phyloP scores from a whole-genome alignment of 768 basidiomycete species.

The Termitomyces sp. region DNA sequence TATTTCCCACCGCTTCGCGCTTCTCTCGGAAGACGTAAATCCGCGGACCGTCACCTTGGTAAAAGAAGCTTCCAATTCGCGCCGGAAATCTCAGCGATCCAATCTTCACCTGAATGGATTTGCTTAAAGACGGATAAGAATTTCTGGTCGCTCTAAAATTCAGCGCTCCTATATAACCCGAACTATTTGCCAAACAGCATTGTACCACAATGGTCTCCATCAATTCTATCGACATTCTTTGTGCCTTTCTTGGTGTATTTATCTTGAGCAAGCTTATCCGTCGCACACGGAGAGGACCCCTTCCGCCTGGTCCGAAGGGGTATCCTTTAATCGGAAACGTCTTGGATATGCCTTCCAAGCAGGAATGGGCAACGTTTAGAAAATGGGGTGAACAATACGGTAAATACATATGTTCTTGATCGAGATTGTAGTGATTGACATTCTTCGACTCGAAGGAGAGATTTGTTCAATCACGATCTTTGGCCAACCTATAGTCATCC shows the following conservation, averaged over 20 bases:
- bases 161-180: constrained; percentile 18
- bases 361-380: constrained; percentile 47
- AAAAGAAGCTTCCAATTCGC: constrained; percentile 27
- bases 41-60: constrained; percentile 36
- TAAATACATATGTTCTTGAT: constrained; percentile 12
- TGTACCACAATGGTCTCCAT: constrained; percentile 19
- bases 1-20: neutral
- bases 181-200: constrained; percentile 14
- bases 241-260: constrained; percentile 27
- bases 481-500: constrained; percentile 51
- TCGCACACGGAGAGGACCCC: constrained; percentile 17
- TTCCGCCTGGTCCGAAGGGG: constrained; percentile 48
- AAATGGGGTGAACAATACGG: constrained; percentile 50
- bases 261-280: constrained; percentile 26
- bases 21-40: constrained; percentile 17
- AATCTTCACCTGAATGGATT: constrained; percentile 24
- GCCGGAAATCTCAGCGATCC: constrained; percentile 30
- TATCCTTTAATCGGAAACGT: constrained; percentile 51
- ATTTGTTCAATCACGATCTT: constrained; percentile 56
- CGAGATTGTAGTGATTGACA: neutral
- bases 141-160: constrained; percentile 11
- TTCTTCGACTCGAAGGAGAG: constrained; percentile 33
- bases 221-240: constrained; percentile 24
- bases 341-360: constrained; percentile 43
- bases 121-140: constrained; percentile 27